Percentiles rank a stretch among this genome's conserved stretches.
These are phyloP conservation scores for Salvia miltiorrhiza DNA, from an alignment of 257 asterid genomes.

Conservation along the genomic window DNA sequence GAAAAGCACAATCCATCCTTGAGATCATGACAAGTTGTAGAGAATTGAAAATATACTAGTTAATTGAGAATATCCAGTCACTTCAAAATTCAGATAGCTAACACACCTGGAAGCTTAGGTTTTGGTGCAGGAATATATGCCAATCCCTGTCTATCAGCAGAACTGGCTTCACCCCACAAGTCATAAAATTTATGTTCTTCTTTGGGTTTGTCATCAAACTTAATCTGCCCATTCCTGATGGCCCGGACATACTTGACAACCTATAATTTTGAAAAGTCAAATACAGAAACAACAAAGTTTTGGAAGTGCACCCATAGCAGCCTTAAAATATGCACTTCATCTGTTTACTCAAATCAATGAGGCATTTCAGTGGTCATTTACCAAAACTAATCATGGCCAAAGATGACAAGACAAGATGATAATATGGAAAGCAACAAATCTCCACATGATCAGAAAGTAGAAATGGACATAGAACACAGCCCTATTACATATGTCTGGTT, in stretches of 20 bases:
- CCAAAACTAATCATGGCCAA: not conserved
- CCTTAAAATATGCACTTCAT: not conserved
- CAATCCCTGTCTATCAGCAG: conserved; percentile 76
- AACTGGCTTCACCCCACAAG: conserved; percentile 81
- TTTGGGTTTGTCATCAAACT: conserved; percentile 72
- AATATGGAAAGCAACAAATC: not conserved
- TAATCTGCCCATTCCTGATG: conserved; percentile 74
- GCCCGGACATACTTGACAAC: conserved; percentile 72
- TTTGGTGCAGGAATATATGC: conserved; percentile 94
- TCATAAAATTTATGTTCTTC: conserved; percentile 59
- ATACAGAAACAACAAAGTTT: not conserved
- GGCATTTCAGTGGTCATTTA: not conserved
- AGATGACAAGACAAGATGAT: not conserved
- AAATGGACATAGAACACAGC: not conserved
- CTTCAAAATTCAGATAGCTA: conserved; percentile 7
- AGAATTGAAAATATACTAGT: not conserved
- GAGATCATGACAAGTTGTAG: not conserved
- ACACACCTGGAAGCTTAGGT: conserved; percentile 79
- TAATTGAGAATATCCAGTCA: not conserved
- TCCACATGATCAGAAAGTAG: not conserved
- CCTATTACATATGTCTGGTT: not conserved
- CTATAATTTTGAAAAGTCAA: conserved; percentile 35
- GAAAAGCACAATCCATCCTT: conserved; percentile 1
- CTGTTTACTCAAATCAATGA: not conserved
- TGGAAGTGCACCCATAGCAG: not conserved